Evolutionary conservation across 2,329 filamentous ascomycete genomes (phyloP).

Genomic region (Didymella arachidicola): DNA sequence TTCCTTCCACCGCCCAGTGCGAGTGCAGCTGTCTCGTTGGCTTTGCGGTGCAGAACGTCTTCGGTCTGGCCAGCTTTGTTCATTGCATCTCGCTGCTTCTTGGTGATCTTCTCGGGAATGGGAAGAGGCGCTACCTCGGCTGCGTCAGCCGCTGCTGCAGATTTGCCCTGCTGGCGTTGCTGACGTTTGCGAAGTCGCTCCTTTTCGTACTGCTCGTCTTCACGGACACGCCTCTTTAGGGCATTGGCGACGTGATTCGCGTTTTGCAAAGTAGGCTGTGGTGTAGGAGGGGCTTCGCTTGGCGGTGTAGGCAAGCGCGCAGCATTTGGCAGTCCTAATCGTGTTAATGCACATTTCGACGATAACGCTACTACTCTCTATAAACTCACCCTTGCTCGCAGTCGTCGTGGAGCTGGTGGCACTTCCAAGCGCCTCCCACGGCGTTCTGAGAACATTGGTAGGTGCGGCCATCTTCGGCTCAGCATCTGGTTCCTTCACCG

Average conservation of each 20-base stretch:
- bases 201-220: conserved; percentile 77
- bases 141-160: conserved; percentile 39
- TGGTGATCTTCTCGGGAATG: conserved; percentile 66
- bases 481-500: conserved; percentile 60
- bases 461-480: conserved; percentile 50
- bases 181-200: conserved; percentile 59
- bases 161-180: conserved; percentile 48
- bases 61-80: conserved; percentile 78
- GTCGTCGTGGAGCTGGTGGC: conserved; percentile 64
- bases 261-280: conserved; percentile 57
- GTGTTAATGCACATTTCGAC: conserved; percentile 18
- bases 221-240: conserved; percentile 36
- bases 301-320: conserved; percentile 56
- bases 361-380: background rate
- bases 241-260: conserved; percentile 68
- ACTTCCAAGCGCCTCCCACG: conserved; percentile 57
- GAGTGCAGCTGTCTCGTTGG: conserved; percentile 85
- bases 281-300: conserved; percentile 58
- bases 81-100: conserved; percentile 85
- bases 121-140: conserved; percentile 36
- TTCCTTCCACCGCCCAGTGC: conserved; percentile 69
- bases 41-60: conserved; percentile 78
- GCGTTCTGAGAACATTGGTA: conserved; percentile 48
- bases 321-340: conserved; percentile 44
- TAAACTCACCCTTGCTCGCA: conserved; percentile 39